A percentile compares a stretch with the other conserved stretches of the same genome.
phyloP scores from a whole-genome alignment of 2,329 filamentous ascomycete genomes.

The Aschersonia sp. region DNA sequence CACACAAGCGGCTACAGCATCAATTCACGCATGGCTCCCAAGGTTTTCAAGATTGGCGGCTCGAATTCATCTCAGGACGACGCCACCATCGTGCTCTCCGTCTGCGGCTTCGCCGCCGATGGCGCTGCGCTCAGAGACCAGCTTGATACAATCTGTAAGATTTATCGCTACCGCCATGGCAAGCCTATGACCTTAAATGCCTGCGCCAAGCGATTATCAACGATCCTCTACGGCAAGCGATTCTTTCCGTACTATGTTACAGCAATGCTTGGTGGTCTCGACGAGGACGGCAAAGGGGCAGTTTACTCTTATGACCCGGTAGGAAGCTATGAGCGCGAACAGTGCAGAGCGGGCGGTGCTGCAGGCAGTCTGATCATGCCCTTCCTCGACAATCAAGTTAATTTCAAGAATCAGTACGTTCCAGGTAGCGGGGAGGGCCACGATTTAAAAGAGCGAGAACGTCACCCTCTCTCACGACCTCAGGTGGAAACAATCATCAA shows the following conservation, averaged over 20 bases:
- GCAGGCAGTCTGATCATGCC: slow-evolving; percentile 95
- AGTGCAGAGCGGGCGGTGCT: slow-evolving; percentile 85
- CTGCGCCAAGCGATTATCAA: slow-evolving; percentile 86
- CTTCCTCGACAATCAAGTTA: slow-evolving; percentile 98
- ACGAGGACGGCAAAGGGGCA: slow-evolving; percentile 87
- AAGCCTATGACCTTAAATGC: slow-evolving; percentile 92
- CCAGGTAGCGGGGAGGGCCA: slow-evolving; percentile 76
- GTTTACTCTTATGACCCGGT: slow-evolving; percentile 97
- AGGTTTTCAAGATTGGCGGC: slow-evolving; percentile 94
- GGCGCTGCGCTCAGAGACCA: slow-evolving; percentile 88
- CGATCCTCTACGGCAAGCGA: slow-evolving; percentile 91
- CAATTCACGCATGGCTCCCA: slow-evolving; percentile 89
- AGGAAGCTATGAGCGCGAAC: slow-evolving; percentile 92
- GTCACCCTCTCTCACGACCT: slow-evolving; percentile 52
- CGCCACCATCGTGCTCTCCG: slow-evolving; percentile 76
- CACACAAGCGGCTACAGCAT: slow-evolving; percentile 96
- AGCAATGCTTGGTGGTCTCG: slow-evolving; percentile 83
- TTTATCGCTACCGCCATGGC: slow-evolving; percentile 96
- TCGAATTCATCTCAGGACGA: slow-evolving; percentile 74
- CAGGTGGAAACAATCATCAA: slow-evolving; percentile 80
- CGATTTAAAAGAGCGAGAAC: slow-evolving; percentile 56
- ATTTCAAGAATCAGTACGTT: slow-evolving; percentile 97
- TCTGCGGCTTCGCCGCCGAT: slow-evolving; percentile 92
- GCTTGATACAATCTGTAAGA: slow-evolving; percentile 88
- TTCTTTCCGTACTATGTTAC: slow-evolving; percentile 99